Base-by-base conservation (phyloP, 2,329 filamentous ascomycete genomes). In the Claviceps maximensis region DNA sequence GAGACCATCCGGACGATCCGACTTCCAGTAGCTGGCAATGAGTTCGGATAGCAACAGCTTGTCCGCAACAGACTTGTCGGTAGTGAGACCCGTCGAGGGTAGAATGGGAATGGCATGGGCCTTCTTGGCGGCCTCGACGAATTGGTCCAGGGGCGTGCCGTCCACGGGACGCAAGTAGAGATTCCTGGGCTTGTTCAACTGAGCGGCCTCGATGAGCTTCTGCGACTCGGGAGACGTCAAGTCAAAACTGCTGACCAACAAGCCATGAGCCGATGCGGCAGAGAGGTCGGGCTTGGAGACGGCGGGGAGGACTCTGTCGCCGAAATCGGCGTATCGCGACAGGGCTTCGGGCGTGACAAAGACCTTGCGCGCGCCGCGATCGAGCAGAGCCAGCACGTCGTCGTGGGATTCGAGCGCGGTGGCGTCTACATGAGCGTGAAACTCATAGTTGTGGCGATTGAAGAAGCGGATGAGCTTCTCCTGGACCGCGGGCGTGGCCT, bases 341-440 rank as follows among this genome's bases (percentile, higher is more conserved):
- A 94, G 72, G 65, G 89, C 85, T 53, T 82, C 76, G 48, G 83
- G 78, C 19, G 78, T 78, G 50, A 95, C 86, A 66, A 97, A 93
- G 57, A 93, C 84, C 65, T 85, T 93, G 51, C 83, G 80, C 7
- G 89, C 89, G 55, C 93, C 93, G 58, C 83, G 80, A 66, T 98
- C 87, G 53, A 98, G 80, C 38, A 97, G 76, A 47, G 86, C 79
- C 52, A 91, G 71, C 38, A 97, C 74, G 58, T 94, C 86, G 59
- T 89, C 84, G 53, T 74, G 73, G 12, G 82, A 82, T 33, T 78
- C 68, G 41, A 97, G 75, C 23, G 71, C 71, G 4, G 86, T 84
- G 50, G 83, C 89, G 61, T 95, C 88, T 59, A 95, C 79, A 66
- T 86, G 89, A 58, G 87, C 79, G 58, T 77, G 73, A 58, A 78